A percentile compares a stretch with the other conserved stretches of the same genome.
Evolutionary conservation across 2,329 filamentous ascomycete genomes (phyloP).

Genomic region (Fusarium sp.): DNA sequence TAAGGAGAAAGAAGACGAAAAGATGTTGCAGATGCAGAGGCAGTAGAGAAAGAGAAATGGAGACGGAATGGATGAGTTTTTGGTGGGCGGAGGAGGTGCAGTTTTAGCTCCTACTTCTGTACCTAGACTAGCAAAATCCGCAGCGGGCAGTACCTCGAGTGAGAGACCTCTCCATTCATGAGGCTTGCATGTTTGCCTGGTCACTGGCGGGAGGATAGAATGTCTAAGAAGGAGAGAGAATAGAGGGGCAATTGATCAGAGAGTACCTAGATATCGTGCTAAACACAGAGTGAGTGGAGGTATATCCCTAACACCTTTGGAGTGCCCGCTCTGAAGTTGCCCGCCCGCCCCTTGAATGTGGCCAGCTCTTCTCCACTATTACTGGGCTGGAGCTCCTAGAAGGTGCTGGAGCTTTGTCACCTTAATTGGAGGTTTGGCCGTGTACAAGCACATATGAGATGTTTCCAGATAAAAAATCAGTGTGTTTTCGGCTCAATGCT

Average conservation of each 20-base stretch:
- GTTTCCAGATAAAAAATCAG: neutral
- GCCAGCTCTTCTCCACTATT: conserved; percentile 38
- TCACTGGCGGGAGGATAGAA: conserved; percentile 50
- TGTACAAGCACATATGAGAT: conserved; percentile 17
- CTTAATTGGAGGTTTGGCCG: conserved; percentile 9
- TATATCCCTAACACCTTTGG: conserved; percentile 21
- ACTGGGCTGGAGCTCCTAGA: conserved; percentile 42
- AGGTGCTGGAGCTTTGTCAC: conserved; percentile 40
- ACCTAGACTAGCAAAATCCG: conserved; percentile 12
- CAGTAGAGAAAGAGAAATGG: conserved; percentile 21
- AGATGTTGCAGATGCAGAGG: conserved; percentile 39
- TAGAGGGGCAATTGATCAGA: conserved; percentile 47
- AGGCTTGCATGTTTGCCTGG: conserved; percentile 41
- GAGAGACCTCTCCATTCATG: neutral
- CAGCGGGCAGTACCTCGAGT: neutral
- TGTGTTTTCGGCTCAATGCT: neutral
- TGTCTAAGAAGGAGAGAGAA: conserved; percentile 57
- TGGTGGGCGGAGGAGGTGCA: conserved; percentile 45
- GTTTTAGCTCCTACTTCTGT: conserved; percentile 38
- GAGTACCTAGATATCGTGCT: conserved; percentile 19
- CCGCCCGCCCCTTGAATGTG: conserved; percentile 13
- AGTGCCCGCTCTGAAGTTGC: conserved; percentile 38
- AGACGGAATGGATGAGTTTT: conserved; percentile 45
- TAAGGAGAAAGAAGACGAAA: conserved; percentile 24
- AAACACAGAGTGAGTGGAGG: neutral